Base-by-base conservation (phyloP, 2,329 filamentous ascomycete species). In the Xylaria hypoxylon region DNA sequence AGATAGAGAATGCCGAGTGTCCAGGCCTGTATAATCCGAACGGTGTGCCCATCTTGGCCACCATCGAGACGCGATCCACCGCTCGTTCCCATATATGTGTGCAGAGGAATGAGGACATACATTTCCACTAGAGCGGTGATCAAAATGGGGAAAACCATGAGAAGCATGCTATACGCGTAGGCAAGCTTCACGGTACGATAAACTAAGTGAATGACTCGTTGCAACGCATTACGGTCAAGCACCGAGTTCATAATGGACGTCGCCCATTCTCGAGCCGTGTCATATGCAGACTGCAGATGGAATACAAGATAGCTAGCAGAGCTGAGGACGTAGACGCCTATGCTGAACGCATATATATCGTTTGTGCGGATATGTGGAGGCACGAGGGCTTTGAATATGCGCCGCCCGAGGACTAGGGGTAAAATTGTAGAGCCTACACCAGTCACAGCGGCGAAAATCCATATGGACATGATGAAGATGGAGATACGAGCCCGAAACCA, bases 281-380 rank as follows among this genome's bases (percentile, higher is more conserved):
- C 50, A 45, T 76, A 74, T 19, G 85, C 78, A 71, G 77, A 73
- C 13, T 78, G 80, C 19, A 84, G 71, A 75, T 90, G 87, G 70
- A 89, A 81, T 31, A 85, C 71, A 47, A 86, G 79, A 77, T 94
- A 97, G 2, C 87, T 81, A 1, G 87, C 75, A 3, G 87, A 88
- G 11, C 92, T 93, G 4, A 97, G 83, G 28, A 93, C 83, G 76
- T 96, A 97, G 45, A 97, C 86, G 15, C 96, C 96, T 33, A 96
- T 89, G 59, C 93, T 97, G 78, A 97, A 97, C 13, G 96, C 95
- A 74, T 99, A 98, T 28, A 99, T 92, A 77, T 99, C 96, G 79
- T 98, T 99, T 76, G 95, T 91, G 45, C 87, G 87, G 53, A 92
- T 86, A 68, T 92, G 86, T 0, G 84, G 80, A 4, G 93, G 92